A percentile compares a stretch with the other conserved stretches of the same genome.
Evolutionary conservation across 257 asterid species (phyloP).

Genomic region (Primulina eburnea): DNA sequence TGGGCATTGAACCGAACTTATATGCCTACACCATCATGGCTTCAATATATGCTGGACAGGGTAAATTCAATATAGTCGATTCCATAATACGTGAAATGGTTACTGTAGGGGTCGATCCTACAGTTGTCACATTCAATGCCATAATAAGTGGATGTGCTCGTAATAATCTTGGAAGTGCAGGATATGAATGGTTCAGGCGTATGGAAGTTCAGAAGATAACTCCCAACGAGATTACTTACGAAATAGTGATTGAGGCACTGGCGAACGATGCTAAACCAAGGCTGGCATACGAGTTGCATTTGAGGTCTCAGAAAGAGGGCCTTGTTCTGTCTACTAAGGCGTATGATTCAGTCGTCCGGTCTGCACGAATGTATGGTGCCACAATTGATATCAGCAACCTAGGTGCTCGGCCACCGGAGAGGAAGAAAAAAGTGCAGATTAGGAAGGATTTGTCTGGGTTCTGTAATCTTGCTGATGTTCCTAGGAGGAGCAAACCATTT

Average conservation of each 20-base stretch:
- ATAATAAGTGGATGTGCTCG: slow-evolving; percentile 70
- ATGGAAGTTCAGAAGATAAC: slow-evolving; percentile 48
- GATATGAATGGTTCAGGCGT: slow-evolving; percentile 76
- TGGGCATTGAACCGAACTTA: slow-evolving; percentile 66
- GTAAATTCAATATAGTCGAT: slow-evolving; percentile 54
- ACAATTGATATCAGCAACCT: slow-evolving; percentile 46
- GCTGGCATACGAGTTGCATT: slow-evolving; percentile 70
- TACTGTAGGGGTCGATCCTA: slow-evolving; percentile 51
- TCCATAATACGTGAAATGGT: slow-evolving; percentile 65
- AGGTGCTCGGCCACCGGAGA: slow-evolving; percentile 70
- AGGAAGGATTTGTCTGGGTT: slow-evolving; percentile 51
- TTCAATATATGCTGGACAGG: slow-evolving; percentile 63
- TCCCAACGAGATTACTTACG: slow-evolving; percentile 82
- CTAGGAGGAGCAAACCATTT: slow-evolving; percentile 56
- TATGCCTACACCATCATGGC: slow-evolving; percentile 93
- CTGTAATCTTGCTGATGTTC: slow-evolving; percentile 61
- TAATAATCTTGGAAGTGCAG: slow-evolving; percentile 43
- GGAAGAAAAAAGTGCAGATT: slow-evolving; percentile 40
- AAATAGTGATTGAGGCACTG: slow-evolving; percentile 70
- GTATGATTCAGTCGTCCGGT: slow-evolving; percentile 55
- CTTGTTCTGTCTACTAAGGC: slow-evolving; percentile 69
- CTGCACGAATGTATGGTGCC: slow-evolving; percentile 45
- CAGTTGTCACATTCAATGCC: slow-evolving; percentile 89
- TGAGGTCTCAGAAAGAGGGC: slow-evolving; percentile 62
- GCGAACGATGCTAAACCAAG: slow-evolving; percentile 79